phyloP scores from a whole-genome alignment of 2,329 filamentous ascomycete species.

The Zopfia rhizophila region DNA sequence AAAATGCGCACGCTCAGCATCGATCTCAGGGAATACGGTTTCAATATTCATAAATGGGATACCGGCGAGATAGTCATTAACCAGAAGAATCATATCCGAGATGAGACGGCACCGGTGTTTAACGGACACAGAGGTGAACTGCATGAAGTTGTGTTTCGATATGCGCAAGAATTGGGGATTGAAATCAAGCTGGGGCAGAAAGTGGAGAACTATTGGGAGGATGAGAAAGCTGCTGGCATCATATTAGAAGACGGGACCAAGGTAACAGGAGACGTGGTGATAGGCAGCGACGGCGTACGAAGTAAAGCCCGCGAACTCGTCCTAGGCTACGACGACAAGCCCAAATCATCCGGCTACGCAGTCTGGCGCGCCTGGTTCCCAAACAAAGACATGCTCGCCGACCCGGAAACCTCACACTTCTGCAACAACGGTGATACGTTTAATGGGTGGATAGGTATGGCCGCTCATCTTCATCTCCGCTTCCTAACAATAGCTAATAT shows the following conservation, averaged over 20 bases:
- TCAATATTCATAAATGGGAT: slow-evolving; percentile 69
- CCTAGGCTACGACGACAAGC: slow-evolving; percentile 63
- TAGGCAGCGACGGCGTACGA: slow-evolving; percentile 65
- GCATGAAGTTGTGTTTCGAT: slow-evolving; percentile 68
- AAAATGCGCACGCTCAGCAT: slow-evolving; percentile 64
- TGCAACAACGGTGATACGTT: slow-evolving; percentile 51
- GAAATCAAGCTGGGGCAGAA: slow-evolving; percentile 65
- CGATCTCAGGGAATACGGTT: slow-evolving; percentile 64
- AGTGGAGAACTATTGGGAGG: slow-evolving; percentile 66
- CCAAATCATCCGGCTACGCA: slow-evolving; percentile 64
- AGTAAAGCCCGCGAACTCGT: slow-evolving; percentile 63
- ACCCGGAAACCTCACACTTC: slow-evolving; percentile 50
- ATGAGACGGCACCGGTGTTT: slow-evolving; percentile 64
- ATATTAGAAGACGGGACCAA: slow-evolving; percentile 60
- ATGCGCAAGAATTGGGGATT: slow-evolving; percentile 65
- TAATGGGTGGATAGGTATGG: slow-evolving; percentile 49
- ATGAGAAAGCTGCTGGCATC: slow-evolving; percentile 62
- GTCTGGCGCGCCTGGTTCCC: slow-evolving; percentile 62
- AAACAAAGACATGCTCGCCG: slow-evolving; percentile 51
- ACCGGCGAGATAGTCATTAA: slow-evolving; percentile 70
- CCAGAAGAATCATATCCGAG: slow-evolving; percentile 58
- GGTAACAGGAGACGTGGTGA: slow-evolving; percentile 60
- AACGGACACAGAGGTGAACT: slow-evolving; percentile 71
- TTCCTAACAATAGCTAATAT: not conserved
- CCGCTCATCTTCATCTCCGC: not conserved